Evolutionary conservation across 441 rosid species (phyloP).

Genomic region (Aleurites moluccanus): DNA sequence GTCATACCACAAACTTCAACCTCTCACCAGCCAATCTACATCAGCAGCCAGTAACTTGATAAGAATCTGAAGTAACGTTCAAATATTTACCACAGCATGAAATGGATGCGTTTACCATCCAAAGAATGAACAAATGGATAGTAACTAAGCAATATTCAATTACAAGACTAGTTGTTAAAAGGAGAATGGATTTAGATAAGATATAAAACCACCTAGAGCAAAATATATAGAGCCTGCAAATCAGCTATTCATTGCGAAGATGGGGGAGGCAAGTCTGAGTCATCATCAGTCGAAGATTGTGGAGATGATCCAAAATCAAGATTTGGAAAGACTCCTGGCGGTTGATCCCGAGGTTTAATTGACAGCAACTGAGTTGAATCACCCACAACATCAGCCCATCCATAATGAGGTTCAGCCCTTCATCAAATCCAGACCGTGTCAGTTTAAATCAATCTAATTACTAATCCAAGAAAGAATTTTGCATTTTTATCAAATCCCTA

Average conservation of each 20-base stretch:
- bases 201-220: constrained; percentile 20
- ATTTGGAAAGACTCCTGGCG: constrained; percentile 74
- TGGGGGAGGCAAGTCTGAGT: constrained; percentile 30
- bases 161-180: constrained; percentile 24
- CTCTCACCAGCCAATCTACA: constrained; percentile 2
- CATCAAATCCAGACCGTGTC: constrained; percentile 23
- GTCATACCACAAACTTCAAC: neutral
- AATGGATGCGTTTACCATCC: constrained; percentile 21
- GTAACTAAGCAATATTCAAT: constrained; percentile 14
- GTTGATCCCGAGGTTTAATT: constrained; percentile 69
- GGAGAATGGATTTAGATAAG: constrained; percentile 10
- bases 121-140: constrained; percentile 56
- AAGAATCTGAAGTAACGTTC: neutral
- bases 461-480: neutral
- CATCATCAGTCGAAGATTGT: constrained; percentile 36
- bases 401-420: constrained; percentile 95
- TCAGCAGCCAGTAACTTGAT: neutral
- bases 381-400: constrained; percentile 96
- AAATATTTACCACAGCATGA: neutral
- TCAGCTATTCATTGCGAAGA: constrained; percentile 22
- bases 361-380: constrained; percentile 83
- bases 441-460: neutral
- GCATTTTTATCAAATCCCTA: neutral
- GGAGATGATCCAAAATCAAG: constrained; percentile 65
- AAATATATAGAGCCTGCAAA: constrained; percentile 17